These are phyloP conservation scores for Monilinia fructicola DNA, from an alignment of 2,329 filamentous ascomycete species.

Conservation along the genomic window DNA sequence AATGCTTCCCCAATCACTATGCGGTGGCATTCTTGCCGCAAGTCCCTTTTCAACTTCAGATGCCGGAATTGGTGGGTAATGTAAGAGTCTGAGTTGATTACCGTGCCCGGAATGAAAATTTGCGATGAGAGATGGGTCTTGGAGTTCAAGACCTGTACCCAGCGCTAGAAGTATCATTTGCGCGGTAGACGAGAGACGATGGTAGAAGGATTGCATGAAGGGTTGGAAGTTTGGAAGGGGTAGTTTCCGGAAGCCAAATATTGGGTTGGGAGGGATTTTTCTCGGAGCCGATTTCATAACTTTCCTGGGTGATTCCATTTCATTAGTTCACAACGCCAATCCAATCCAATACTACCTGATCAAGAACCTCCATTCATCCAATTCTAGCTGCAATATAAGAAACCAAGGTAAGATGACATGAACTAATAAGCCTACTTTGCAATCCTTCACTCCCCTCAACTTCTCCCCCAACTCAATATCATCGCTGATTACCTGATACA, in stretches of 20 bases:
- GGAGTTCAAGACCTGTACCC: conserved; percentile 49
- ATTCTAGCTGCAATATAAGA: neutral
- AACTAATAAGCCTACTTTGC: conserved; percentile 45
- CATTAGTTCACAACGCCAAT: neutral
- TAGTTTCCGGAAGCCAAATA: conserved; percentile 49
- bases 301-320: conserved; percentile 44
- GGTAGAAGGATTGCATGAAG: conserved; percentile 52
- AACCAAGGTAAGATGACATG: neutral
- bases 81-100: conserved; percentile 60
- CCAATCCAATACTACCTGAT: conserved; percentile 10
- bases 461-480: conserved; percentile 46
- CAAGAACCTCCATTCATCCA: neutral
- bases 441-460: conserved; percentile 49
- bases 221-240: conserved; percentile 48
- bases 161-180: conserved; percentile 48
- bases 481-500: conserved; percentile 47
- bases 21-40: conserved; percentile 50
- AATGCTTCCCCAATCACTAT: conserved; percentile 53
- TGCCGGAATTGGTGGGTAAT: conserved; percentile 54
- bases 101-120: conserved; percentile 54
- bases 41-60: conserved; percentile 45
- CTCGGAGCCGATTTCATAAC: conserved; percentile 53
- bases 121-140: conserved; percentile 48
- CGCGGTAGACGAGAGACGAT: conserved; percentile 46
- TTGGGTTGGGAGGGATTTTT: conserved; percentile 48